Conservation (phyloP, 768 basidiomycete genomes). For the Lentinula sp. region DNA sequence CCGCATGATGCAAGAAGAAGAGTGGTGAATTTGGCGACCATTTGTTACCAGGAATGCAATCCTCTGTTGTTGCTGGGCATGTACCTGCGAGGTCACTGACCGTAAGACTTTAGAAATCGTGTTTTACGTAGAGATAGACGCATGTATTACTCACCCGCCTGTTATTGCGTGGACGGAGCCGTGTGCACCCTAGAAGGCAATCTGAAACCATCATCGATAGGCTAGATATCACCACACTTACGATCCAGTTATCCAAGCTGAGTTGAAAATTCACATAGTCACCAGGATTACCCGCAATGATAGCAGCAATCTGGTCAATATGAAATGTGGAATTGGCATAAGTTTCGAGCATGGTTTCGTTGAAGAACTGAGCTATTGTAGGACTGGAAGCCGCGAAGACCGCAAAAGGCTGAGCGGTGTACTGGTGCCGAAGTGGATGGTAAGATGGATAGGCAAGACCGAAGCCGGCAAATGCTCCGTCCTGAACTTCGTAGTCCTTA, state of each 20-base stretch:
- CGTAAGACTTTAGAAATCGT: too few species aligned
- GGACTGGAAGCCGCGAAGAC: neutral
- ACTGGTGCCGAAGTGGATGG: conserved; percentile 25
- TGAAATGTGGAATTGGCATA: neutral
- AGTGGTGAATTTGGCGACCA: conserved; percentile 11
- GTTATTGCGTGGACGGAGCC: neutral
- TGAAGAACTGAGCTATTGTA: neutral
- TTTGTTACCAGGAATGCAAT: conserved; percentile 10
- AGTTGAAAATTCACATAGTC: neutral
- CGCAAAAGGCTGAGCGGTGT: conserved; percentile 20
- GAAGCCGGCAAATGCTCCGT: conserved; percentile 21
- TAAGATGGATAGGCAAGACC: conserved; percentile 22
- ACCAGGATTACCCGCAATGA: neutral
- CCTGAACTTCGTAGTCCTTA: conserved; percentile 10
- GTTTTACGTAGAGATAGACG: too few species aligned
- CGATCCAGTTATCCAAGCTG: neutral
- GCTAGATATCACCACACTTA: neutral
- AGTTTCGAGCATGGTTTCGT: neutral
- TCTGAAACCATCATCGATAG: neutral
- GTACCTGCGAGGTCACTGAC: neutral
- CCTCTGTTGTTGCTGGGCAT: conserved; percentile 20
- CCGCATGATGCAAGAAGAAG: conserved; percentile 1
- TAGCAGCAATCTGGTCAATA: neutral
- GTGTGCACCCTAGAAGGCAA: neutral
- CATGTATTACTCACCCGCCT: neutral